Conservation (phyloP, 2,329 filamentous ascomycete genomes). For the Cladorrhinum sp. region DNA sequence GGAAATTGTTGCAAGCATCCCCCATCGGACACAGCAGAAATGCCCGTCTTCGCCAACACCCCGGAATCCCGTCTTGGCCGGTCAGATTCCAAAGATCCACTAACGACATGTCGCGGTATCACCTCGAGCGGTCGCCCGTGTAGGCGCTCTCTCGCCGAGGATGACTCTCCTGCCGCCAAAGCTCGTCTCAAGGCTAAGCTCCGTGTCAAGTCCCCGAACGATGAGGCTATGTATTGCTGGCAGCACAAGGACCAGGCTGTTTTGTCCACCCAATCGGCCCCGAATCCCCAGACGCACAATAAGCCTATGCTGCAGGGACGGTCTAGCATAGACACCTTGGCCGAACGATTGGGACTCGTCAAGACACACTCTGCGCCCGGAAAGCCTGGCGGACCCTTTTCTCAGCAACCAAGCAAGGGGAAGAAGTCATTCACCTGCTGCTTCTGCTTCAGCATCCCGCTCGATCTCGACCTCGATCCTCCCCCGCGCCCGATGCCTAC, state of each 20-base stretch:
- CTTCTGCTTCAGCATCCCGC: constrained; percentile 52
- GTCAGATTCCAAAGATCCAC: constrained; percentile 79
- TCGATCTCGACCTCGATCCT: constrained; percentile 39
- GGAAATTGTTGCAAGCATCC: too few species aligned
- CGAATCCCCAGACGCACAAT: constrained; percentile 41
- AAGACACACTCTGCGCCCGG: constrained; percentile 36
- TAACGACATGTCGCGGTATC: constrained; percentile 83
- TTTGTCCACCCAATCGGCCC: constrained; percentile 44
- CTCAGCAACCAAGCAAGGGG: constrained; percentile 27
- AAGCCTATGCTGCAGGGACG: constrained; percentile 60
- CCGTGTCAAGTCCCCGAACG: constrained; percentile 49
- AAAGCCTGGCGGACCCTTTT: constrained; percentile 24
- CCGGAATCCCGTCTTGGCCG: constrained; percentile 78
- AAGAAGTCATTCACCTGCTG: constrained; percentile 41
- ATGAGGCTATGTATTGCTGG: constrained; percentile 79
- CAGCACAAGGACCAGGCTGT: constrained; percentile 87
- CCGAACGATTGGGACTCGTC: constrained; percentile 73
- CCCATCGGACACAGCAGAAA: constrained; percentile 40
- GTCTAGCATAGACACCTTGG: constrained; percentile 82
- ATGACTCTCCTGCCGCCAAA: constrained; percentile 31
- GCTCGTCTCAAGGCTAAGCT: constrained; percentile 30
- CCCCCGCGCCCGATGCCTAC: constrained; percentile 46
- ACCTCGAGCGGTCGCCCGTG: constrained; percentile 81
- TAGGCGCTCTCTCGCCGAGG: constrained; percentile 62
- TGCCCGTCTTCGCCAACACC: constrained; percentile 68